Evolutionary conservation across 805 yeast species (phyloP), one percentile per base, ranked within the genome.

Genomic region (Groenewaldozyma tartarivorans): DNA sequence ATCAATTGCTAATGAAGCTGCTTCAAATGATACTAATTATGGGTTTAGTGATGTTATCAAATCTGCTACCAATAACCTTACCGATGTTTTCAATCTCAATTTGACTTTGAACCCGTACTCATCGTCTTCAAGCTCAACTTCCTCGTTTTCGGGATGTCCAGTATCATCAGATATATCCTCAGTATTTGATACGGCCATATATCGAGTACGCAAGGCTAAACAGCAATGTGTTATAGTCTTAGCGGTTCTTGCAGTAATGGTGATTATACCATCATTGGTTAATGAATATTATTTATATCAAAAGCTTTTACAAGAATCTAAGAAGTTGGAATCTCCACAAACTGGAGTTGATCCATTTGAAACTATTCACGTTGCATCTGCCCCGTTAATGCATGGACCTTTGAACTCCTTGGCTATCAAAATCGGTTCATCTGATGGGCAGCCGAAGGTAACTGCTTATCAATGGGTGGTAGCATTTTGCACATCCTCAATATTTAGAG

Each of bases 211-310:
- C 26, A 30, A 35, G 18, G 36, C 26, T 18, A 39, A 33, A 26
- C 46, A 42, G 20, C 24, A 20, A 5, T 26, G 21, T 13, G 36
- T 48, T 3, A 31, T 39, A 13, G 33, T 39, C 11, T 34, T 46
- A 17, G 32, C 38, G 3, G 18, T 35, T 15, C 34, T 46, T 9
- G 51, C 50, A 2, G 37, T 44, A 2, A 11, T 43, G 20, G 22
- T 42, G 9, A 16, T 34, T 20, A 19, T 46, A 3, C 38, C 41
- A 1, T 24, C 35, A n/a, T 38, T 40, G 5, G 27, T 40, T 9
- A 37, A 41, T 32, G 43, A 43, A 22, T 39, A 35, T 20, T 46
- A 29, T 24, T 11, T 31, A 20, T 49, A 49, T 48, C 37, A 22
- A 4, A 32, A 33, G 17, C 37, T 37, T 11, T 39, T 41, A 16